Base-by-base conservation (phyloP, 148 eudicot genomes). In the Polygonum maritimum region DNA sequence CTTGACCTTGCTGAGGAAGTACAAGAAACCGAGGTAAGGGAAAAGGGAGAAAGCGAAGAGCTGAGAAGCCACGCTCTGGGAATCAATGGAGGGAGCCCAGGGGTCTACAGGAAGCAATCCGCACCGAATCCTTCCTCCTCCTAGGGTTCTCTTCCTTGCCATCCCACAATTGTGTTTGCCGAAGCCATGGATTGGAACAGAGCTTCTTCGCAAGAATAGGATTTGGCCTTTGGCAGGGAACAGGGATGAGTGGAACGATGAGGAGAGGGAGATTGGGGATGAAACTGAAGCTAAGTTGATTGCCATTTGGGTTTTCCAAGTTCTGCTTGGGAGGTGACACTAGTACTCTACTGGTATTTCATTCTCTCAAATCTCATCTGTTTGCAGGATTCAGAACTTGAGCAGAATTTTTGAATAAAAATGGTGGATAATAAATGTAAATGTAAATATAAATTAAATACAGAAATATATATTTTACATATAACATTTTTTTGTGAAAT, bases 61-160 rank as follows among this genome's bases (percentile, higher is more conserved):
- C 88, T 92, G 98, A 6, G 99, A 83, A 83, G 99, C 99, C 75
- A 95, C 84, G 91, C 98, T 92, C 75, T 88, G 89, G 51, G 99
- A 86, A 83, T 89, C 97, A 79, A 95, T 81, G 81, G 76, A 84
- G 58, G 99, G 99, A 81, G 98, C 85, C 99, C 99, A 95, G 75
- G 99, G 97, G 75, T 95, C 99, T 62, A 92, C 90, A 10, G 89
- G 90, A 48, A 92, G 77, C 11, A 87, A 78, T 18, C 88, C 90
- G 71, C 82, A 81, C 10, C 81, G 86, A 21, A 83, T 78, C 18
- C 76, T 71, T 19, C 77, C 79, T 40, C 86, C 19, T 15, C 21
- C 19, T 26, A 44, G 77, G 48, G 38, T 86, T 63, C 81, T 82
- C 70, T 49, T 31, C 52, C 16, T 74, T 55, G 74, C 15, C 1